phyloP scores from a whole-genome alignment of 2,329 filamentous ascomycete genomes.

The Aspergillus brunneoviolaceus region DNA sequence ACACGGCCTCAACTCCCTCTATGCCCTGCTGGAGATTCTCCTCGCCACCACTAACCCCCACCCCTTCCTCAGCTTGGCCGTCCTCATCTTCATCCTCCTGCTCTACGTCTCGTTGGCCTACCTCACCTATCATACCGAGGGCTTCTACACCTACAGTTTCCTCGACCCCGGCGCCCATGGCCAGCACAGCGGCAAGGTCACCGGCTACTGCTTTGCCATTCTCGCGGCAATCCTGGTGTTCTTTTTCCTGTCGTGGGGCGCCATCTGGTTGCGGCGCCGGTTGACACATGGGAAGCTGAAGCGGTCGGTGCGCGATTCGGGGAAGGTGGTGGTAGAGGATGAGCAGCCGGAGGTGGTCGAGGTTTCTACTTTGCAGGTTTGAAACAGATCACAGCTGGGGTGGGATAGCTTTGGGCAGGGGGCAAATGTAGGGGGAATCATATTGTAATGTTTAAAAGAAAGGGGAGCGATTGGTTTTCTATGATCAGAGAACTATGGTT shows the following conservation, averaged over 20 bases:
- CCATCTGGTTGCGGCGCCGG: constrained; percentile 55
- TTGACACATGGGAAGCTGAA: constrained; percentile 38
- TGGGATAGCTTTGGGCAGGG: background rate
- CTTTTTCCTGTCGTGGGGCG: constrained; percentile 53
- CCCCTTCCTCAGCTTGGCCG: constrained; percentile 65
- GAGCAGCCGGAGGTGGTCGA: constrained; percentile 3
- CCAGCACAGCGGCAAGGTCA: constrained; percentile 52
- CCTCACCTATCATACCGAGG: constrained; percentile 66
- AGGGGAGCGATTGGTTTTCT: no score
- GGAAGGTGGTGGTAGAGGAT: constrained; percentile 10
- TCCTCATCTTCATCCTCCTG: constrained; percentile 67
- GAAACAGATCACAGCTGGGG: background rate
- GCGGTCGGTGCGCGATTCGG: constrained; percentile 22
- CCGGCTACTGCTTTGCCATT: constrained; percentile 62
- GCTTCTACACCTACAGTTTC: constrained; percentile 76
- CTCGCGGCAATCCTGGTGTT: constrained; percentile 55
- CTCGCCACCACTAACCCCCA: constrained; percentile 64
- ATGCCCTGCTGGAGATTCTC: constrained; percentile 73
- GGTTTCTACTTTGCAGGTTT: background rate
- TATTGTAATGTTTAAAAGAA: no score
- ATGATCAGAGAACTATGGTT: background rate
- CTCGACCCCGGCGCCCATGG: constrained; percentile 61
- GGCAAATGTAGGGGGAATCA: no score
- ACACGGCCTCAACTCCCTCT: constrained; percentile 71
- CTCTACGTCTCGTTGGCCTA: constrained; percentile 74